Percentiles rank a stretch among this genome's conserved stretches.
Evolutionary conservation across 176 grass and related monocot genomes (phyloP).

Genomic region (Hsuehochloa calcarea): DNA sequence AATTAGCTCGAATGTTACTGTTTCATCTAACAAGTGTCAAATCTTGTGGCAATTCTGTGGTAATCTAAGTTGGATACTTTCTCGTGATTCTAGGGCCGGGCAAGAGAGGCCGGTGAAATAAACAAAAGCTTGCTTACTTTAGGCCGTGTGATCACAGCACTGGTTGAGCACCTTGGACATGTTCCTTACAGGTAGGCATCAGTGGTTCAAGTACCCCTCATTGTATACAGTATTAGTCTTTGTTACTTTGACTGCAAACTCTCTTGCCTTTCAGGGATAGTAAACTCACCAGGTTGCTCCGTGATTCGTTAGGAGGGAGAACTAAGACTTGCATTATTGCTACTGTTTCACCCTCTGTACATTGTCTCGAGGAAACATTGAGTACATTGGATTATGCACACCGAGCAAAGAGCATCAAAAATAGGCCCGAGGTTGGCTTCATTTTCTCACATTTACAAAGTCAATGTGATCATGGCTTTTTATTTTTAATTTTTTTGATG

Average conservation of each 20-base stretch:
- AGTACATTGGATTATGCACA: constrained; percentile 98
- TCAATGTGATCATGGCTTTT: not conserved
- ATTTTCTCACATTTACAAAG: constrained; percentile 19
- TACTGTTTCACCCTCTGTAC: constrained; percentile 94
- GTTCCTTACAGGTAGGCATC: constrained; percentile 81
- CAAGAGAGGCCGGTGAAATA: constrained; percentile 97
- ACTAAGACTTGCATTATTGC: constrained; percentile 99
- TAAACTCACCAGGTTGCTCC: constrained; percentile 87
- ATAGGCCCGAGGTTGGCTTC: constrained; percentile 76
- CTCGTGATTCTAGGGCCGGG: constrained; percentile 68
- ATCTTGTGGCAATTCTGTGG: not conserved
- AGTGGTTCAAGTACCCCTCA: constrained; percentile 2
- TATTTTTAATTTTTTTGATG: not conserved
- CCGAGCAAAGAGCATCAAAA: constrained; percentile 96
- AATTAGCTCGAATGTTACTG: not conserved
- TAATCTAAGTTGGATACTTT: constrained; percentile 3
- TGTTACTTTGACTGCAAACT: constrained; percentile 23
- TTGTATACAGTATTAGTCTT: constrained; percentile 1
- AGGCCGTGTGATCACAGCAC: constrained; percentile 90
- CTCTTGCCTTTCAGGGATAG: constrained; percentile 74
- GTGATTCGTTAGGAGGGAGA: constrained; percentile 94
- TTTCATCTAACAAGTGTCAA: not conserved
- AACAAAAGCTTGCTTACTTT: constrained; percentile 99
- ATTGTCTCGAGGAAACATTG: constrained; percentile 94
- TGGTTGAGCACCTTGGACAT: constrained; percentile 96